Evolutionary conservation across 768 basidiomycete species (phyloP), one percentile per base, ranked within the genome.

Genomic region (Collybiopsis luxurians): DNA sequence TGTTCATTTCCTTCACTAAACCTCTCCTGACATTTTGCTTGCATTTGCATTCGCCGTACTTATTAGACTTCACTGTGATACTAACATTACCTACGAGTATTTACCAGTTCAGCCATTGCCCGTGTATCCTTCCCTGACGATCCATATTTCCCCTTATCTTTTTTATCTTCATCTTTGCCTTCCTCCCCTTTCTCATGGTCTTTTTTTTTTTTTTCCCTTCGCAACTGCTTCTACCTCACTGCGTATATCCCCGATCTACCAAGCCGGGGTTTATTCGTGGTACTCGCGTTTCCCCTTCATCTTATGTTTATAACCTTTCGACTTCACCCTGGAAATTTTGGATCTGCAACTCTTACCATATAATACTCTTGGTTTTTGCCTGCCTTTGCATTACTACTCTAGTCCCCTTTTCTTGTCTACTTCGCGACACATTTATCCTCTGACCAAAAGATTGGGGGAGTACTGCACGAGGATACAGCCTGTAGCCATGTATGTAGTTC

Each of bases 51-150:
- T 61, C 43, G 44, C 45, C 52, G 60, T 69, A 69, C 65, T 70
- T 68, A 67, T 67, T 70, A 67, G 63, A 64, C 65, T 63, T 55
- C 64, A 63, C 64, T 39, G 54, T 55, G 40, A 44, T 31, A 45
- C n/a, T 53, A 53, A 34, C 30, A 26, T 45, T 47, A 55, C 34
- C 46, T n/a, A 46, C 47, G 34, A 46, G 47, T 55, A 47, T 47
- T 47, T 23, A 55, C 45, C 23, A 24, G n/a, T 24, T 30, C 21
- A 34, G 31, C 31, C 6, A 51, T 34, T 51, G 50, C 19, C 50
- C 21, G 21, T 51, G 50, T 51, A 51, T 51, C 36, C 31, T 51
- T 31, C 15, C 19, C n/a, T n/a, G n/a, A n/a, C n/a, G n/a, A n/a
- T n/a, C 46, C 27, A 15, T 49, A 11, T 34, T 30, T 21, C 48